Conservation (phyloP, 352 stramenopile genomes). For the Phytopythium montanum region DNA sequence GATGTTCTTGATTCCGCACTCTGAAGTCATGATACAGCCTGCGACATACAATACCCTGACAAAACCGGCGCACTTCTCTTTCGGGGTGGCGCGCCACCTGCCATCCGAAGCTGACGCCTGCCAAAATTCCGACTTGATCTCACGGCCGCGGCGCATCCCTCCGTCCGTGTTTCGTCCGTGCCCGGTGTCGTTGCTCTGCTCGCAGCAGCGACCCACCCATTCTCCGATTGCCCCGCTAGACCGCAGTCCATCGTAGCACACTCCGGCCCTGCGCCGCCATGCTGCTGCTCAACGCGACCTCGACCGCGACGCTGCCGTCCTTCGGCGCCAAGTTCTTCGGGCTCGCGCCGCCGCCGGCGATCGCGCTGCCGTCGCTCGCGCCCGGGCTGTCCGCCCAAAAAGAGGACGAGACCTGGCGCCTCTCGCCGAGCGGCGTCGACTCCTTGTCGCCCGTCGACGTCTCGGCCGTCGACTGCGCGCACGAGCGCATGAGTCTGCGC, state of each 20-base stretch:
- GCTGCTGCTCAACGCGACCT: slow-evolving; percentile 14
- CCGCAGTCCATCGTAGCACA: not conserved
- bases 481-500: slow-evolving; percentile 50
- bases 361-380: slow-evolving; percentile 11
- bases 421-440: slow-evolving; percentile 16
- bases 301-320: slow-evolving; percentile 5
- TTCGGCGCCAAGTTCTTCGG: slow-evolving; percentile 12
- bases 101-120: not conserved
- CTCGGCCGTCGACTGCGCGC: slow-evolving; percentile 13
- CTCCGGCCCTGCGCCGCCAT: not conserved
- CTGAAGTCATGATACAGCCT: not conserved
- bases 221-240: not conserved
- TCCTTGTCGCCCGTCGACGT: slow-evolving; percentile 21
- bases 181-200: too few relatives aligned
- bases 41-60: not conserved
- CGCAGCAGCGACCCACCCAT: not conserved
- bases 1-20: not conserved
- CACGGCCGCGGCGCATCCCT: not conserved
- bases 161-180: slow-evolving; percentile 1
- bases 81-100: not conserved
- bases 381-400: not conserved
- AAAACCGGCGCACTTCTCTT: not conserved
- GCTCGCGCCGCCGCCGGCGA: not conserved
- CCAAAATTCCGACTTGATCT: slow-evolving; percentile 2
- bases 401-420: slow-evolving; percentile 8